Base-by-base conservation (phyloP, 2,329 filamentous ascomycete genomes). In the Diplodia corticola region DNA sequence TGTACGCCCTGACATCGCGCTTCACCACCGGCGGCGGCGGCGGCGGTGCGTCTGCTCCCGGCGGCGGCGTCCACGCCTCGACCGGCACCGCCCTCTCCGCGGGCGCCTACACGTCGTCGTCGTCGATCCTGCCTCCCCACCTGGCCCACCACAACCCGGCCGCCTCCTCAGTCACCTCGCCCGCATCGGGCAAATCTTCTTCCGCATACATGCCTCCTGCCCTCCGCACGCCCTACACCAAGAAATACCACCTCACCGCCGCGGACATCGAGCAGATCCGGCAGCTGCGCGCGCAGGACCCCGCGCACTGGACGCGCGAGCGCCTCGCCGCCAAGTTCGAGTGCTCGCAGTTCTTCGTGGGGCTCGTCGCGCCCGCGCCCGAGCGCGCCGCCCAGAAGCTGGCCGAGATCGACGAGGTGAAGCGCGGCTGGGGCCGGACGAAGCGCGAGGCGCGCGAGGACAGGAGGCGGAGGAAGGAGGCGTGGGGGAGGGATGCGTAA, bases 261-360 rank as follows among this genome's bases (percentile, higher is more conserved):
- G 78, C 78, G 40, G 81, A 90, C 53, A 81, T 90, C 37, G 81
- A 81, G 44, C 84, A 89, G 76, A 89, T 90, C 60, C 80, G 86
- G 64, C 72, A 72, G 48, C 77, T 90, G 63, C 79, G 88, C 54
- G 71, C 75, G 33, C 78, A 78, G 66, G 84, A 90, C 70, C 87
- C 87, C 6, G 78, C 81, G 68, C 78, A 78, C 67, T 90, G 88
- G 86, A 89, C 85, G 54, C 75, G 86, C 53, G 80, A 81, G 66
- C 82, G 81, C 71, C 74, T 90, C 69, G 87, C 88, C 46, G 83
- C 87, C 74, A 85, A 84, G 72, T 90, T 88, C 73, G 82, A 84
- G 5, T 89, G 87, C 76, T 86, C 82, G 65, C 80, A 84, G 66
- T 83, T 89, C 61, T 89, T 90, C 70, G 83, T 89, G 53, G 83